phyloP scores from a whole-genome alignment of 2,329 filamentous ascomycete species.

The Leptographium flavum region DNA sequence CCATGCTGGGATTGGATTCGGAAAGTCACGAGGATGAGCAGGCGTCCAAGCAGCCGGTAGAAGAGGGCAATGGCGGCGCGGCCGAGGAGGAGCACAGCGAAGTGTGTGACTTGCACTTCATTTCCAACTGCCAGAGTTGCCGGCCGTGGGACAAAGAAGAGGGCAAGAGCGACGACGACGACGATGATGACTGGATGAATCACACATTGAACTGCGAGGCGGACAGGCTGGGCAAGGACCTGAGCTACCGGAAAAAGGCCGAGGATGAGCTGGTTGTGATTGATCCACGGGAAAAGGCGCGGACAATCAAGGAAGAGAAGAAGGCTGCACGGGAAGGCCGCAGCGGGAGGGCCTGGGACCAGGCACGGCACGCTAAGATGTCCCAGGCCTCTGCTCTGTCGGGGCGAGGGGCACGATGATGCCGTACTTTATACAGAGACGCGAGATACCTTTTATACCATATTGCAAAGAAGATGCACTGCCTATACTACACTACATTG shows the following conservation, averaged over 20 bases:
- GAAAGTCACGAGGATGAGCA: background rate
- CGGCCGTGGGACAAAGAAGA: conserved; percentile 62
- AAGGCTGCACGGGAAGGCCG: conserved; percentile 41
- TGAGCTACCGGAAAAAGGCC: conserved; percentile 80
- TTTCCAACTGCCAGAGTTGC: conserved; percentile 88
- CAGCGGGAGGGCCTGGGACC: conserved; percentile 40
- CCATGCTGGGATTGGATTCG: conserved; percentile 48
- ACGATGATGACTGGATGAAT: conserved; percentile 65
- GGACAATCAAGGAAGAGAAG: conserved; percentile 53
- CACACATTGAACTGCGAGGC: conserved; percentile 78
- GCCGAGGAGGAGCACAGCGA: conserved; percentile 25
- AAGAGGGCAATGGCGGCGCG: conserved; percentile 7
- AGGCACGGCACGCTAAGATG: conserved; percentile 42
- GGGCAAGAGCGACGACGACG: conserved; percentile 10
- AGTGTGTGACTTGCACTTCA: conserved; percentile 89
- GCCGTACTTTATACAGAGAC: no score
- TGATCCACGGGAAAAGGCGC: conserved; percentile 74
- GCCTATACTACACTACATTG: no score
- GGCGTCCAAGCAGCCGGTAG: conserved; percentile 8
- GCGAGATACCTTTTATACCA: no score
- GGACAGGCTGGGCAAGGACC: conserved; percentile 79
- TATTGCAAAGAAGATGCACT: no score
- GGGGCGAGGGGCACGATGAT: conserved; percentile 39
- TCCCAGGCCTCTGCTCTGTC: conserved; percentile 36
- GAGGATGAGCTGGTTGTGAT: conserved; percentile 88